These are phyloP conservation scores for Gyromitra esculenta DNA, from an alignment of 2,329 filamentous ascomycete genomes.

Conservation along the genomic window DNA sequence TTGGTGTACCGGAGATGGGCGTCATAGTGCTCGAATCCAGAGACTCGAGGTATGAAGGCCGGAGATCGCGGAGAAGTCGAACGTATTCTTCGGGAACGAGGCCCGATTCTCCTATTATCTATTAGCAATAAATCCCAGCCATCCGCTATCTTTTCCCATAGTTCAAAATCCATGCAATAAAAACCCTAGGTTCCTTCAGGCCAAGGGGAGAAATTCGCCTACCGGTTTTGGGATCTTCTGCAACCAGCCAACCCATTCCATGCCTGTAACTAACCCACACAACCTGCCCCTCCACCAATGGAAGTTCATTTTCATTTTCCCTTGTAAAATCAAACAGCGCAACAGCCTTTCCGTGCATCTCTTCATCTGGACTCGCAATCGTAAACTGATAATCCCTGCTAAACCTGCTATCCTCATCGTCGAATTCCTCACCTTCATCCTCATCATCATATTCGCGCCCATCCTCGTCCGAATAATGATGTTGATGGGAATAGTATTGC, in stretches of 20 bases:
- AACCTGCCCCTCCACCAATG: constrained; percentile 90
- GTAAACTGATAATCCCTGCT: constrained; percentile 94
- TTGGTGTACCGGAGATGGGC: constrained; percentile 18
- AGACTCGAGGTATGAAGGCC: constrained; percentile 61
- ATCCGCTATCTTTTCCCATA: not conserved
- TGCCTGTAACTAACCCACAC: constrained; percentile 97
- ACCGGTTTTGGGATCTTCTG: constrained; percentile 89
- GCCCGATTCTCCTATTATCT: constrained; percentile 73
- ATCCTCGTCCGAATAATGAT: constrained; percentile 63
- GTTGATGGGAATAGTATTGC: constrained; percentile 63
- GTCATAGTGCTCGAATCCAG: constrained; percentile 34
- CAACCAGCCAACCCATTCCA: constrained; percentile 96
- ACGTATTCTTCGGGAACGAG: constrained; percentile 98
- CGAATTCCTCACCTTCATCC: constrained; percentile 58
- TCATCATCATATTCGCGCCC: constrained; percentile 51
- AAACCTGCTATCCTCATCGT: constrained; percentile 79
- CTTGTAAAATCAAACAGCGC: constrained; percentile 94
- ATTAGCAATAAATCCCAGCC: constrained; percentile 36
- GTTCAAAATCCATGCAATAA: not conserved
- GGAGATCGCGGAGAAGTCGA: constrained; percentile 87
- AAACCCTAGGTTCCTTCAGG: not conserved
- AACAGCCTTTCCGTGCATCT: constrained; percentile 96
- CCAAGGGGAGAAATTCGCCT: constrained; percentile 26
- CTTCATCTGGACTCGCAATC: constrained; percentile 92
- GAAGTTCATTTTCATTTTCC: constrained; percentile 96